Evolutionary conservation across 2,329 filamentous ascomycete genomes (phyloP), one percentile per base, ranked within the genome.

Genomic region (Daldinia sp.): DNA sequence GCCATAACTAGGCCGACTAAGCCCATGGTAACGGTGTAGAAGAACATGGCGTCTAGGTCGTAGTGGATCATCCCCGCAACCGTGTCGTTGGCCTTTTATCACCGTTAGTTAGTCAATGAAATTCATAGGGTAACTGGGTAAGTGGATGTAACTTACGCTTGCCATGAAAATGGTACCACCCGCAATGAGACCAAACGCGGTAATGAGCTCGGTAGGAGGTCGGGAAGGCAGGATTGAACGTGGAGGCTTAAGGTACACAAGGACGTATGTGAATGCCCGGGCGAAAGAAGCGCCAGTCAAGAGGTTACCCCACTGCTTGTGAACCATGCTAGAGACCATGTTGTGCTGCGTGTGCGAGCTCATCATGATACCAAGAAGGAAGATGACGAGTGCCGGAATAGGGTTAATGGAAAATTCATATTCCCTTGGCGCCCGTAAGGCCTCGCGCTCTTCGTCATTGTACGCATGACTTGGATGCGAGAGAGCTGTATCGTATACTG

Each of bases 331-430:
- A 8, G 93, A 94, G 47, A 93, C 84, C 89, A 93, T 92, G 62
- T 88, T 91, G 25, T 82, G 76, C 75, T 97, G 94, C 61, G 94
- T 92, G 77, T 98, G 94, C 23, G 91, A 93, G 73, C 90, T 90
- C 94, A 98, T 98, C 91, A 97, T 95, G 75, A 94, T 86, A 30
- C 95, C 95, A 1, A 97, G 82, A 0, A 97, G 82, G 60, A 97
- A 82, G 68, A 98, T 94, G 49, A 97, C 86, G 3, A 98, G 82
- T 0, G 89, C 92, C 0, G 94, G 95, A 70, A 98, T 86, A 0
- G 94, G 94, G 76, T 98, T 97, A 74, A 95, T 83, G 1, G 94
- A 92, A 68, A 93, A 86, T 10, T 81, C 79, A 75, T 96, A 94
- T 7, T 87, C 86, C 56, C 82, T 83, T 0, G 92, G 93, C 15